Evolutionary conservation across 2,329 filamentous ascomycete species (phyloP).

Genomic region (Ceratocystis lukuohia): DNA sequence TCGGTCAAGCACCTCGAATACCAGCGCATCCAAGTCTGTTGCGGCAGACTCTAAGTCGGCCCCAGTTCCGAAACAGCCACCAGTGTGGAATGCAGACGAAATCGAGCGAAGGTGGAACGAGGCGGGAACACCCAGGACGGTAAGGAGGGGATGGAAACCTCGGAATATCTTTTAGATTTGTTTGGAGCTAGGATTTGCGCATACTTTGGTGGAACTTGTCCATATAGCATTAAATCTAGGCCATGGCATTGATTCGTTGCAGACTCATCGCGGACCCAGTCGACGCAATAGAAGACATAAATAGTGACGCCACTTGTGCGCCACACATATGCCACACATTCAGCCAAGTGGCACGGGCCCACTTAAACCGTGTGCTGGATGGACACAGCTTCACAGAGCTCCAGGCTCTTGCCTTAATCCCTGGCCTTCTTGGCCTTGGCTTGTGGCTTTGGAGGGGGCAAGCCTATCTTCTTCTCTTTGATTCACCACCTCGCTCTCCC

Average conservation of each 20-base stretch:
- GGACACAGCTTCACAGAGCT: constrained; percentile 3
- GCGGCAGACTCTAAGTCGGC: neutral
- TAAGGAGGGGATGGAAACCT: neutral
- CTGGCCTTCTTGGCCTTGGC: too few relatives aligned
- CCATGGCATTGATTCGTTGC: neutral
- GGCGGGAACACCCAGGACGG: neutral
- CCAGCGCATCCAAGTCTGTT: neutral
- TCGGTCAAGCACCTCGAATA: neutral
- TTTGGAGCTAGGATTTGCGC: neutral
- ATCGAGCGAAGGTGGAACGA: constrained; percentile 1
- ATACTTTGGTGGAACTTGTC: neutral
- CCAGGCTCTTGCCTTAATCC: neutral
- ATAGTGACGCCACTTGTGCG: neutral
- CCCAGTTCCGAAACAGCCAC: neutral
- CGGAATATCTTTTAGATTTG: neutral
- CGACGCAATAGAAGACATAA: neutral
- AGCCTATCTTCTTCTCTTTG: neutral
- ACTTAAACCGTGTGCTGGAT: neutral
- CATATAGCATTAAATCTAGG: constrained; percentile 2
- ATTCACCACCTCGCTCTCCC: too few relatives aligned
- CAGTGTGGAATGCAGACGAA: neutral
- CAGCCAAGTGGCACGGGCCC: neutral
- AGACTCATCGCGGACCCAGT: neutral
- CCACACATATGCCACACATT: neutral
- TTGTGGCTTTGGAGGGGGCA: neutral